Percentiles rank a stretch among this genome's conserved stretches.
Evolutionary conservation across 495 filamentous ascomycete species (phyloP).

Genomic region (Tuber brumale): DNA sequence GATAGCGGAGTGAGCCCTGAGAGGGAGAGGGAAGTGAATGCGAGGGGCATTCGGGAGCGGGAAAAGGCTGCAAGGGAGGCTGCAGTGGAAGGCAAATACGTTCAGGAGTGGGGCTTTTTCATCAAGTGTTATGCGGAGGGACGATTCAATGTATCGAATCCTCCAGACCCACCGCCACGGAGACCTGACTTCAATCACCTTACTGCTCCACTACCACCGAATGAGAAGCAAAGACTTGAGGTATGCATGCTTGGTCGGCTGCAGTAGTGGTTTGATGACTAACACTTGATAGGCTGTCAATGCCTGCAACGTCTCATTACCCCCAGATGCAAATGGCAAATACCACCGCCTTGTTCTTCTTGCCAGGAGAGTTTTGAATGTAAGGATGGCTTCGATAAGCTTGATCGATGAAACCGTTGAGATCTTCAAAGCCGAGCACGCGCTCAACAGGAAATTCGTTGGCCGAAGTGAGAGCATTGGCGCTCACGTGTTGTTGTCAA

Average conservation of each 20-base stretch:
- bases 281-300: slow-evolving; percentile 40
- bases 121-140: slow-evolving; percentile 44
- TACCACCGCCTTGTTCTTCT: slow-evolving; percentile 29
- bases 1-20: not conserved
- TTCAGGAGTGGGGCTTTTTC: slow-evolving; percentile 41
- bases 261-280: slow-evolving; percentile 19
- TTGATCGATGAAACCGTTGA: slow-evolving; percentile 42
- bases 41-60: slow-evolving; percentile 25
- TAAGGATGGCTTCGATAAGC: slow-evolving; percentile 42
- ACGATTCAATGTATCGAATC: slow-evolving; percentile 43
- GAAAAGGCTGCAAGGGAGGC: slow-evolving; percentile 25
- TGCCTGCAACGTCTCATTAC: slow-evolving; percentile 33
- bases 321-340: slow-evolving; percentile 27
- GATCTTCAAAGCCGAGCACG: slow-evolving; percentile 43
- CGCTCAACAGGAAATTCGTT: slow-evolving; percentile 33
- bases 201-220: slow-evolving; percentile 38
- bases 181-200: slow-evolving; percentile 41
- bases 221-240: slow-evolving; percentile 41
- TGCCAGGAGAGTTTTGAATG: slow-evolving; percentile 41
- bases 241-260: slow-evolving; percentile 17
- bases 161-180: slow-evolving; percentile 42
- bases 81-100: slow-evolving; percentile 32
- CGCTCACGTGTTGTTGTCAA: slow-evolving; percentile 44
- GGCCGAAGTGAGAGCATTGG: slow-evolving; percentile 42
- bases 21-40: slow-evolving; percentile 26